Evolutionary conservation across 164 flowering plant genomes (phyloP).

Genomic region (Dillenia suffruticosa): DNA sequence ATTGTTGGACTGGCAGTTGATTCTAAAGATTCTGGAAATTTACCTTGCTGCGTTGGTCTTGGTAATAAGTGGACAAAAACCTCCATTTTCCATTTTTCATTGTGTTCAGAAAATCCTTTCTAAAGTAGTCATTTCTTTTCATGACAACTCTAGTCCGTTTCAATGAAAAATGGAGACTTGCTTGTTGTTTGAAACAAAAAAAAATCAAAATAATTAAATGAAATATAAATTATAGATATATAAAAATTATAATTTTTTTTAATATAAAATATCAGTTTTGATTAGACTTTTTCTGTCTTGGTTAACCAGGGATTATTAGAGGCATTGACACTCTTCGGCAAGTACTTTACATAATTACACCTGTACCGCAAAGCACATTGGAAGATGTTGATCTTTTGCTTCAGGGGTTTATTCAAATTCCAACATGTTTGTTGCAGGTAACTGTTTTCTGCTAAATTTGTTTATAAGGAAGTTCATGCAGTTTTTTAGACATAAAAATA

Average conservation of each 20-base stretch:
- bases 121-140: constrained; percentile 11
- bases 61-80: constrained; percentile 30
- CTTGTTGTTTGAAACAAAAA: too few relatives aligned
- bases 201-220: too few relatives aligned
- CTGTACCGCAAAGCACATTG: constrained; percentile 57
- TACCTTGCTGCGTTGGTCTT: constrained; percentile 72
- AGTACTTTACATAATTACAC: constrained; percentile 72
- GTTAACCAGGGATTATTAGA: constrained; percentile 69
- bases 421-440: constrained; percentile 81
- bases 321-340: constrained; percentile 62
- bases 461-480: too few relatives aligned
- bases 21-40: constrained; percentile 35
- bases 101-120: too few relatives aligned
- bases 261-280: too few relatives aligned
- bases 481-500: too few relatives aligned
- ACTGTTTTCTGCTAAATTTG: background rate
- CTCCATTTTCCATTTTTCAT: too few relatives aligned
- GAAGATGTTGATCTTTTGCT: constrained; percentile 74
- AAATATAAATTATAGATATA: too few relatives aligned
- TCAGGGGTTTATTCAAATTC: constrained; percentile 80
- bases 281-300: background rate
- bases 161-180: too few relatives aligned
- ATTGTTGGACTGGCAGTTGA: constrained; percentile 81
- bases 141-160: too few relatives aligned
- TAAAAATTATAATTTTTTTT: too few relatives aligned